Conservation (phyloP, 495 filamentous ascomycete genomes). For the Penicillium cataractarum region DNA sequence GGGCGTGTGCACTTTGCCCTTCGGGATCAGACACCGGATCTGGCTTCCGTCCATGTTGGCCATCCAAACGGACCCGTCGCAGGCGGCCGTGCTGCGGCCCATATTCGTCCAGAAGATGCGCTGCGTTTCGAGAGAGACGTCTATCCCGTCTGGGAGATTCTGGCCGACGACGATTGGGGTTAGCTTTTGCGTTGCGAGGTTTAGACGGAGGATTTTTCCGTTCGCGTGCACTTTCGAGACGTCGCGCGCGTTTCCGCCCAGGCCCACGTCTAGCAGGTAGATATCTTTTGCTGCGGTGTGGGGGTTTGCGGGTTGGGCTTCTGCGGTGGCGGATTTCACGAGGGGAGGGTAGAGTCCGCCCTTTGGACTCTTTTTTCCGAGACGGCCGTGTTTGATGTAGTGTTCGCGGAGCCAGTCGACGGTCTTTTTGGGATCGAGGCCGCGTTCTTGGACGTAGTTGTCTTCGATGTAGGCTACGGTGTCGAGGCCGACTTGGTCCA, state of each 20-base stretch:
- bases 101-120: slow-evolving; percentile 60
- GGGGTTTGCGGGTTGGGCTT: slow-evolving; percentile 13
- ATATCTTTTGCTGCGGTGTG: slow-evolving; percentile 24
- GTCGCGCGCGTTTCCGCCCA: slow-evolving; percentile 30
- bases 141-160: slow-evolving; percentile 54
- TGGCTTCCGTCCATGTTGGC: slow-evolving; percentile 50
- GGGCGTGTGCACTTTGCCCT: slow-evolving; percentile 51
- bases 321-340: slow-evolving; percentile 4
- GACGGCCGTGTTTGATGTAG: slow-evolving; percentile 35
- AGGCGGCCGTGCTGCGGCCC: slow-evolving; percentile 38
- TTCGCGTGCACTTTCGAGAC: slow-evolving; percentile 22
- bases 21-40: slow-evolving; percentile 38
- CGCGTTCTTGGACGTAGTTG: slow-evolving; percentile 42
- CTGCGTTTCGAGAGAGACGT: slow-evolving; percentile 32
- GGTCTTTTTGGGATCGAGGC: slow-evolving; percentile 25
- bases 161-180: slow-evolving; percentile 34
- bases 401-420: slow-evolving; percentile 39
- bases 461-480: slow-evolving; percentile 47
- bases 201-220: slow-evolving; percentile 28
- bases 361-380: slow-evolving; percentile 37
- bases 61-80: slow-evolving; percentile 50
- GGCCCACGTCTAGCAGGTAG: slow-evolving; percentile 35
- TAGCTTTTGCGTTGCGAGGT: slow-evolving; percentile 26
- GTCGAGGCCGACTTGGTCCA: slow-evolving; percentile 39
- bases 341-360: slow-evolving; percentile 40